A percentile compares a stretch with the other conserved stretches of the same genome.
Evolutionary conservation across 352 stramenopile genomes (phyloP).

Genomic region (Aphanomyces invadans): DNA sequence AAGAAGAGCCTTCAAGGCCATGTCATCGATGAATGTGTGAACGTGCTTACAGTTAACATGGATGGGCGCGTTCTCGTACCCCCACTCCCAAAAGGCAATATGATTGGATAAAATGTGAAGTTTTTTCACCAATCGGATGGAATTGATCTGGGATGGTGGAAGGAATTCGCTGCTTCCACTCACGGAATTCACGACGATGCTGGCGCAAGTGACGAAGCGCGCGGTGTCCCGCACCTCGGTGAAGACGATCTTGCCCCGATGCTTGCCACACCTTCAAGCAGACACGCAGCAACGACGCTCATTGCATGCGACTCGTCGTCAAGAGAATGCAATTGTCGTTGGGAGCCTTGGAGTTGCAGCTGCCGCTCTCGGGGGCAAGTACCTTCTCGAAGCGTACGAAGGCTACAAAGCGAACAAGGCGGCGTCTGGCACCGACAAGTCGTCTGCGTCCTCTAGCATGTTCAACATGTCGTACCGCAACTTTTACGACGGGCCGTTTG

Average conservation of each 20-base stretch:
- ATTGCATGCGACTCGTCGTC: constrained; percentile 55
- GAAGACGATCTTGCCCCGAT: background rate
- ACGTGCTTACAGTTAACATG: too few species aligned
- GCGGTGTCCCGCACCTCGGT: background rate
- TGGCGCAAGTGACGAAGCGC: constrained; percentile 1
- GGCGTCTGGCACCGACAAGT: constrained; percentile 31
- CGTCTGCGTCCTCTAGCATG: background rate
- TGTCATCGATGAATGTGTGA: too few species aligned
- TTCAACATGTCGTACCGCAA: constrained; percentile 50
- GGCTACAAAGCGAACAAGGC: constrained; percentile 48
- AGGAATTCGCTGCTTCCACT: background rate
- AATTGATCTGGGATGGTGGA: background rate
- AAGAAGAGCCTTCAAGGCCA: too few species aligned
- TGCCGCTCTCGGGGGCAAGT: constrained; percentile 67
- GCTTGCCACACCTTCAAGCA: background rate
- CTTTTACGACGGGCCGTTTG: constrained; percentile 96
- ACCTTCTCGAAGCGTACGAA: constrained; percentile 66
- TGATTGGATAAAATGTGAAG: constrained; percentile 2
- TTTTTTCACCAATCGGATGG: background rate
- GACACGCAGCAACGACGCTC: background rate
- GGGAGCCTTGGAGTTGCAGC: constrained; percentile 58
- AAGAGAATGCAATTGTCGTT: constrained; percentile 53
- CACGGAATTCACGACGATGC: background rate
- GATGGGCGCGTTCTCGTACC: too few species aligned
- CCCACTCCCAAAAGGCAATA: too few species aligned